Evolutionary conservation across 352 stramenopile species (phyloP).

Genomic region (Phytophthora pisi): DNA sequence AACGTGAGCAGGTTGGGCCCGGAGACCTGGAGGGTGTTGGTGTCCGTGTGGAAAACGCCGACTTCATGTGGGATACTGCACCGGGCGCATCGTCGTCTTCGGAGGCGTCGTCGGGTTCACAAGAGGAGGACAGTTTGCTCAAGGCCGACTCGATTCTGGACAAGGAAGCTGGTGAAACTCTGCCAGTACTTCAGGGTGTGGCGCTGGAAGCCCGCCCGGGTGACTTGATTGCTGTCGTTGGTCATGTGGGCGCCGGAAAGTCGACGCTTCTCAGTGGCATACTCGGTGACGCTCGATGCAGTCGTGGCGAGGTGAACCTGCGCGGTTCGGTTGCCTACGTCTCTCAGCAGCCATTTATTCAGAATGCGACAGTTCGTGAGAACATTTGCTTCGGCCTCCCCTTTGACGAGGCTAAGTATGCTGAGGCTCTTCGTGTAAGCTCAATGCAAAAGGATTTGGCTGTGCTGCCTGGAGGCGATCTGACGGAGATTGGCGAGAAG

Average conservation of each 20-base stretch:
- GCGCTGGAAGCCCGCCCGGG: slow-evolving; percentile 71
- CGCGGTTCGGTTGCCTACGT: slow-evolving; percentile 94
- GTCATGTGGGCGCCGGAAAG: slow-evolving; percentile 67
- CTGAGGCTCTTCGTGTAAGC: slow-evolving; percentile 58
- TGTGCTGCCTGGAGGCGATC: slow-evolving; percentile 82
- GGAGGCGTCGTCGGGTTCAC: slow-evolving; percentile 17
- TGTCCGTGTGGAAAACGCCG: slow-evolving; percentile 45
- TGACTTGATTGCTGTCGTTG: slow-evolving; percentile 66
- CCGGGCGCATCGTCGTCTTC: slow-evolving; percentile 30
- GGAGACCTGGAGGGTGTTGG: slow-evolving; percentile 74
- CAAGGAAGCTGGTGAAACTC: slow-evolving; percentile 21
- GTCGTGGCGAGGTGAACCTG: slow-evolving; percentile 56
- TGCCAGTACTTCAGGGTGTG: slow-evolving; percentile 55
- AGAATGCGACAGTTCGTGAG: slow-evolving; percentile 95
- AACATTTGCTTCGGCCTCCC: slow-evolving; percentile 97
- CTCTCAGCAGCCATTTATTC: slow-evolving; percentile 96
- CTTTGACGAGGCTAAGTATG: slow-evolving; percentile 68
- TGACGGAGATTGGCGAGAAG: slow-evolving; percentile 96
- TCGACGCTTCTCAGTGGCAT: slow-evolving; percentile 75
- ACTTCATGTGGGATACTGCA: slow-evolving; percentile 73
- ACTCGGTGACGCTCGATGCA: slow-evolving; percentile 63
- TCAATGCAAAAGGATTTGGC: slow-evolving; percentile 60
- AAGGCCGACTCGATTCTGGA: slow-evolving; percentile 36
- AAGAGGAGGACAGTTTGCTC: slow-evolving; percentile 38
- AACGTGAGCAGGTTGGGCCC: slow-evolving; percentile 67